Base-by-base conservation (phyloP, 169 alveolate species). In the Ichthyophthirius multifiliis region DNA sequence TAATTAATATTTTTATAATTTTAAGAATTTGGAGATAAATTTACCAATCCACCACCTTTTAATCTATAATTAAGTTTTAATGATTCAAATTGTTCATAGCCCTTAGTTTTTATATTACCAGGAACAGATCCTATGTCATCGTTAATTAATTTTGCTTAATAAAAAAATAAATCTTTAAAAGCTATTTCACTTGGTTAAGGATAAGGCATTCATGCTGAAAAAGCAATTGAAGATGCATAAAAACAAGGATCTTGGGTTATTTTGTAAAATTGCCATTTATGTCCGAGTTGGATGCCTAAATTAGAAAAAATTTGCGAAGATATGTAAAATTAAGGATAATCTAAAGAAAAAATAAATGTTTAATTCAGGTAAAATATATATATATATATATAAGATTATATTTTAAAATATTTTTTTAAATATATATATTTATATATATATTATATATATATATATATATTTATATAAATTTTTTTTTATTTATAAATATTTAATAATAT, bases 131-230 rank as follows among this genome's bases (percentile, higher is more conserved):
- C 97, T 15, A 89, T 88, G 44, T 76, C 85, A 73, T 82, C 78
- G 64, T 75, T 93, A 7, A 80, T 79, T 5, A 87, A 84, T 37
- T 93, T 90, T 63, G 94, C 95, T 9, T 76, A 83, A 43, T 77
- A 88, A 64, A 92, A 89, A 67, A 73, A 84, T 37, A 89, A 89
- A 48, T 63, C 82, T 46, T 71, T 93, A 74, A 88, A 75, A 18
- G 71, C 90, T n/a, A 90, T 93, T 5, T 89, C 95, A 0, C 82
- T 93, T 16, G 96, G 96, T 10, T 71, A 93, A 84, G 98, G 96
- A 4, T 89, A 95, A 79, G 98, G 95, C 34, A 90, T 55, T 1
- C 88, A 80, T 73, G 97, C 97, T 23, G 93, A 87, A 84, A 90
- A 90, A 75, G 93, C 88, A 0, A 89, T 91, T 43, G 93, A 90